Percentiles rank a stretch among this genome's conserved stretches.
Evolutionary conservation across 495 filamentous ascomycete species (phyloP).

Genomic region (Mycothermus thermophilus): DNA sequence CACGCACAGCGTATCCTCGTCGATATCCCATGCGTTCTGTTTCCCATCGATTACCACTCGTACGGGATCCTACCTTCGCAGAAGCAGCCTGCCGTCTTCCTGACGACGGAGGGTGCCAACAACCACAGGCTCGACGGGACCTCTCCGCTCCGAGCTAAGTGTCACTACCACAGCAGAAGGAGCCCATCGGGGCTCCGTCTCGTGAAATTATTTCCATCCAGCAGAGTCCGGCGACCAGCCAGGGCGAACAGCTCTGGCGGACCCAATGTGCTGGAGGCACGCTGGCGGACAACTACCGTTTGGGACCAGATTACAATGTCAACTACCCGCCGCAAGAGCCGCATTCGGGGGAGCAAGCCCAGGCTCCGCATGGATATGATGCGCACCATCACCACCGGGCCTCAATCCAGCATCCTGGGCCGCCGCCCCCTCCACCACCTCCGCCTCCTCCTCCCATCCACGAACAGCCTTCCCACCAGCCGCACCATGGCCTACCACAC

Average conservation of each 20-base stretch:
- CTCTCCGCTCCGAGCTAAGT: neutral
- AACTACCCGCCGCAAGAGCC: constrained; percentile 47
- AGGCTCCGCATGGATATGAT: constrained; percentile 37
- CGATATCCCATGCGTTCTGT: constrained; percentile 27
- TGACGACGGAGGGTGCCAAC: constrained; percentile 4
- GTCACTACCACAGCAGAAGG: constrained; percentile 7
- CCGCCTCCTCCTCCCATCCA: no score
- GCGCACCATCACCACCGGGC: constrained; percentile 36
- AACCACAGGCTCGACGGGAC: constrained; percentile 4
- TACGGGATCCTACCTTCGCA: constrained; percentile 1
- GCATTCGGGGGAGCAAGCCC: constrained; percentile 42
- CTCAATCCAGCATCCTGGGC: constrained; percentile 32
- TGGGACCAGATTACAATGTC: constrained; percentile 47
- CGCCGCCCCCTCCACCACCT: no score
- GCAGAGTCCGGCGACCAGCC: constrained; percentile 48
- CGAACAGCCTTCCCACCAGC: constrained; percentile 28
- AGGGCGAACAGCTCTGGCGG: constrained; percentile 59
- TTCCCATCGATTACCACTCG: constrained; percentile 15
- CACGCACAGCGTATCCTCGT: constrained; percentile 10
- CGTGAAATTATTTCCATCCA: constrained; percentile 39
- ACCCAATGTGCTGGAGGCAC: constrained; percentile 55
- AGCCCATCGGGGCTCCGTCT: constrained; percentile 35
- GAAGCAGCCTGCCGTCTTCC: constrained; percentile 1
- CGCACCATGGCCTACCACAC: constrained; percentile 37
- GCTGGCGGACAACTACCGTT: constrained; percentile 51